Conservation (phyloP, 2,329 filamentous ascomycete species). For the Blumeriella jaapii region DNA sequence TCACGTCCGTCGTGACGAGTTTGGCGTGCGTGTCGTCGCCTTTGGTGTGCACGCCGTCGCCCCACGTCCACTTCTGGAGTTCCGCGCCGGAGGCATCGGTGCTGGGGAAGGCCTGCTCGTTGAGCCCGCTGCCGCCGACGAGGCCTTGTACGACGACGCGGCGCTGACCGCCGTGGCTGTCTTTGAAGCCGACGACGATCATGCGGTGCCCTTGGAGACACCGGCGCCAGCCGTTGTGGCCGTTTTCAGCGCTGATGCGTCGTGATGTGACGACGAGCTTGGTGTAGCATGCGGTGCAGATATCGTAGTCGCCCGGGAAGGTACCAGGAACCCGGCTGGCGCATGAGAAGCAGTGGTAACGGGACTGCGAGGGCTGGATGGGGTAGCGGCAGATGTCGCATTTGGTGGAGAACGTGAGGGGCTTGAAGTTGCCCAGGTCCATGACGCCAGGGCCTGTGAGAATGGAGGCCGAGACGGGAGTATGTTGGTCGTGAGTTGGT, state of each 20-base stretch:
- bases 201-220: constrained; percentile 76
- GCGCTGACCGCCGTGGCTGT: constrained; percentile 53
- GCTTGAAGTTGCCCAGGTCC: constrained; percentile 44
- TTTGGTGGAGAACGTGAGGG: constrained; percentile 59
- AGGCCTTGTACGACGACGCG: constrained; percentile 59
- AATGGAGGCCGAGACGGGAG: constrained; percentile 35
- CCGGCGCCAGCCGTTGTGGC: constrained; percentile 69
- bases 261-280: constrained; percentile 45
- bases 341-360: constrained; percentile 74
- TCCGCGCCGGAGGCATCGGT: constrained; percentile 25
- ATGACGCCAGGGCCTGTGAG: constrained; percentile 36
- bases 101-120: constrained; percentile 38
- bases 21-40: constrained; percentile 31
- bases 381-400: constrained; percentile 69
- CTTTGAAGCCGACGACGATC: constrained; percentile 66
- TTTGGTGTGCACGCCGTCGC: constrained; percentile 23
- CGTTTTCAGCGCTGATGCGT: constrained; percentile 64
- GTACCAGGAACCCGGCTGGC: constrained; percentile 40
- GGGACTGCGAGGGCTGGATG: constrained; percentile 56
- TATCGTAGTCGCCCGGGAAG: constrained; percentile 66
- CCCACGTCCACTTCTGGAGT: constrained; percentile 43
- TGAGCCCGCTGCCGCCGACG: constrained; percentile 64
- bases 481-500: constrained; percentile 33
- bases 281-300: constrained; percentile 70
- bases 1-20: constrained; percentile 41